phyloP scores from a whole-genome alignment of 176 grass and related monocot species.

The Alloteropsis semialata region DNA sequence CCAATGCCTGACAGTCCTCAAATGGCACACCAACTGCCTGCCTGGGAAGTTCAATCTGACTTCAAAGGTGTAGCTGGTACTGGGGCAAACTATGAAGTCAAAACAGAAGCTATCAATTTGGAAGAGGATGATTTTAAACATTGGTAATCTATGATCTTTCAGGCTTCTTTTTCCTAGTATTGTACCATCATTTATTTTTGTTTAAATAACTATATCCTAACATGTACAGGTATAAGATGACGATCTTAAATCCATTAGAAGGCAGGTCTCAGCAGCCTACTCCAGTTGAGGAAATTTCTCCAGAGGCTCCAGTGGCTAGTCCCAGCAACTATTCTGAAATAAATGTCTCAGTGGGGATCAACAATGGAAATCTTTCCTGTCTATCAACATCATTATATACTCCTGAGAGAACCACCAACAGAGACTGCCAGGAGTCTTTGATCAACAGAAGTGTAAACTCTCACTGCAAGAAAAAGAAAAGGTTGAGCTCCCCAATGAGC shows the following conservation, averaged over 20 bases:
- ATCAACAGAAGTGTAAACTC: conserved; percentile 73
- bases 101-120: conserved; percentile 25
- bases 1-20: background rate
- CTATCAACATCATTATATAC: conserved; percentile 40
- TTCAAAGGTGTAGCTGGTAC: conserved; percentile 2
- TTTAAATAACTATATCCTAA: conserved; percentile 21
- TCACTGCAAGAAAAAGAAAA: conserved; percentile 70
- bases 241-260: conserved; percentile 37
- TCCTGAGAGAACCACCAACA: conserved; percentile 49
- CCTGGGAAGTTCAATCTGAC: conserved; percentile 15
- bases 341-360: conserved; percentile 18
- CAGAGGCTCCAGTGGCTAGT: conserved; percentile 23
- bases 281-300: conserved; percentile 7
- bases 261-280: conserved; percentile 21
- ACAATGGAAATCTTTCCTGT: conserved; percentile 40
- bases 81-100: conserved; percentile 15
- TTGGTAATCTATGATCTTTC: conserved; percentile 48
- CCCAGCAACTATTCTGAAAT: conserved; percentile 20
- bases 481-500: conserved; percentile 37
- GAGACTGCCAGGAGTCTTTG: conserved; percentile 46
- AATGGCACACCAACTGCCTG: conserved; percentile 2
- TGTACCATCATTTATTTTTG: background rate
- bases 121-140: conserved; percentile 22
- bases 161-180: background rate
- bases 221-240: conserved; percentile 51